phyloP scores from a whole-genome alignment of 129 eudicot species.

The Tanacetum coccineum region DNA sequence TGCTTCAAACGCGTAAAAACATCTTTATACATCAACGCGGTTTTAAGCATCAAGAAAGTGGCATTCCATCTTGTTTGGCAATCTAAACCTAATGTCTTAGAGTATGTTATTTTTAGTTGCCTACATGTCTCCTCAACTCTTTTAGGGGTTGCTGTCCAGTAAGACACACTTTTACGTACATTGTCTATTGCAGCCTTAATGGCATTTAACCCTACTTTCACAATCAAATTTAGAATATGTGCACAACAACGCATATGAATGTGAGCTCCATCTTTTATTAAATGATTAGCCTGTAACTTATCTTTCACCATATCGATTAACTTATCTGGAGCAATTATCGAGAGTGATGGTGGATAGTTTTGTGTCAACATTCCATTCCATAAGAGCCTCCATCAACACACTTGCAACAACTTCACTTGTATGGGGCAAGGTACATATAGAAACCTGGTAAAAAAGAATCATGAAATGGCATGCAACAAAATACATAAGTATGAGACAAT shows the following conservation, averaged over 20 bases:
- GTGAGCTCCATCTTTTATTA: not conserved
- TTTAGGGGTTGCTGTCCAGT: no score
- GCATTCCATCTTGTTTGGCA: not conserved
- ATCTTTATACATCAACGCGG: not conserved
- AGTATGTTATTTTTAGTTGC: no score
- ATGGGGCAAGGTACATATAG: not conserved
- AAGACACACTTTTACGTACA: not conserved
- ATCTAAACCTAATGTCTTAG: no score
- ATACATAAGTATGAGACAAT: not conserved
- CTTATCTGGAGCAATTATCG: not conserved
- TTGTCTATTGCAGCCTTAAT: not conserved
- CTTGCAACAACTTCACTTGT: not conserved
- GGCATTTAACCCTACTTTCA: no score
- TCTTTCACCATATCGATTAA: not conserved
- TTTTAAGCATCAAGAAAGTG: not conserved
- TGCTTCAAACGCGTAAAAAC: not conserved
- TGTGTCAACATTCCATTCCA: not conserved
- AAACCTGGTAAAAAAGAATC: not conserved
- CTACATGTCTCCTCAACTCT: no score
- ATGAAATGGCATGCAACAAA: not conserved
- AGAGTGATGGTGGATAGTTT: not conserved
- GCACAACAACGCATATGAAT: not conserved
- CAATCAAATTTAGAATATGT: no score
- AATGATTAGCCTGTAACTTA: not conserved
- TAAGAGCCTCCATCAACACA: not conserved